Conservation (phyloP, 352 stramenopile species). For the Pythium apleroticum region DNA sequence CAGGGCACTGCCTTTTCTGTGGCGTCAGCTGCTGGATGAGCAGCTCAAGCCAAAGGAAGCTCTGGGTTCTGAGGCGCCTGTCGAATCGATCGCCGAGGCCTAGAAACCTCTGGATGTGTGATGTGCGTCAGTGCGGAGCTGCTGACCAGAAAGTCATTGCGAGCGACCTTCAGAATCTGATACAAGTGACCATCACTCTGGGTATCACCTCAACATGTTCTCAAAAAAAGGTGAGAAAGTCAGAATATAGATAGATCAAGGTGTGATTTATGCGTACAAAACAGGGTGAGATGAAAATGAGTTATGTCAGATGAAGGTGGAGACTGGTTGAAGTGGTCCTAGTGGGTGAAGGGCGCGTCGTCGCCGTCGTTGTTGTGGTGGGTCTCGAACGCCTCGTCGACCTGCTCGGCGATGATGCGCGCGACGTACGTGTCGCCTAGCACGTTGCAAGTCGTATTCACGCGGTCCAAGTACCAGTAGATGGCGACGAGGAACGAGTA, state of each 20-base stretch:
- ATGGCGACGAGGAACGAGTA: slow-evolving; percentile 77
- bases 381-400: slow-evolving; percentile 58
- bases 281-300: slow-evolving; percentile 1
- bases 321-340: not conserved
- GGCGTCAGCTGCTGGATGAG: slow-evolving; percentile 23
- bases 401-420: slow-evolving; percentile 74
- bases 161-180: slow-evolving; percentile 9
- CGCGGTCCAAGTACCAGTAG: slow-evolving; percentile 69
- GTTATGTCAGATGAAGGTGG: slow-evolving; percentile 4
- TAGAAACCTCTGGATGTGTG: not conserved
- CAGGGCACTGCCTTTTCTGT: slow-evolving; percentile 18
- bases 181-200: slow-evolving; percentile 19
- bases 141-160: not conserved
- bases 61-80: slow-evolving; percentile 19
- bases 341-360: not conserved
- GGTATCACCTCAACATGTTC: not conserved
- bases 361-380: slow-evolving; percentile 5
- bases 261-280: not conserved
- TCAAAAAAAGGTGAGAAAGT: slow-evolving; percentile 18
- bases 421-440: slow-evolving; percentile 67
- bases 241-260: not conserved
- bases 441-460: slow-evolving; percentile 74
- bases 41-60: slow-evolving; percentile 1
- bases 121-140: not conserved
- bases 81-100: slow-evolving; percentile 7